Evolutionary conservation across 2,329 filamentous ascomycete genomes (phyloP).

Genomic region (Didymella lethalis): DNA sequence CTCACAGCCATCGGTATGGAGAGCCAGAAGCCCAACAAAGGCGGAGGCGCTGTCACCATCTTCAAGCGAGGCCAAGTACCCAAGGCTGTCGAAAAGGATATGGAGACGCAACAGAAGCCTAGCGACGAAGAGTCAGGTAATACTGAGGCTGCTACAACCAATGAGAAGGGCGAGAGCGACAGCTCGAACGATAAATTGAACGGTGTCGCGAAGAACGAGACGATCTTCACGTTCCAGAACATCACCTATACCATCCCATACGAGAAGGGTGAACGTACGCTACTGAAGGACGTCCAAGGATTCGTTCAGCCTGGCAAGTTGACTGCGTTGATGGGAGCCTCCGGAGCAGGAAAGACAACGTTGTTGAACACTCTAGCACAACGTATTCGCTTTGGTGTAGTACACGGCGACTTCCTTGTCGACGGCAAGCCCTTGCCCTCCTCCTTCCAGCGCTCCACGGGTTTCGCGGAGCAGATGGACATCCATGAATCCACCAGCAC

Average conservation of each 20-base stretch:
- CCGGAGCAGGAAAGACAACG: slow-evolving; percentile 56
- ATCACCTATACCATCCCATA: slow-evolving; percentile 77
- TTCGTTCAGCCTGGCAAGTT: slow-evolving; percentile 93
- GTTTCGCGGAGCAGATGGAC: slow-evolving; percentile 75
- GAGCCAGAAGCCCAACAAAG: slow-evolving; percentile 65
- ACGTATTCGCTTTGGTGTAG: slow-evolving; percentile 55
- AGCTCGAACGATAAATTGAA: slow-evolving; percentile 40
- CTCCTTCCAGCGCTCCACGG: slow-evolving; percentile 82
- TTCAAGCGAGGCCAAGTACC: slow-evolving; percentile 71
- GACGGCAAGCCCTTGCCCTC: slow-evolving; percentile 57
- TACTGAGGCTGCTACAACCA: slow-evolving; percentile 37
- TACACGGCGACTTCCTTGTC: slow-evolving; percentile 56
- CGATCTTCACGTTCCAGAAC: slow-evolving; percentile 78
- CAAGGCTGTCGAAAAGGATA: slow-evolving; percentile 63
- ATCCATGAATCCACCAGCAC: slow-evolving; percentile 69
- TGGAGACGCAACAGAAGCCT: slow-evolving; percentile 61
- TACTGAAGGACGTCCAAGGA: slow-evolving; percentile 71
- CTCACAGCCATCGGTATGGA: slow-evolving; percentile 57
- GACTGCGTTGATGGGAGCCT: slow-evolving; percentile 80
- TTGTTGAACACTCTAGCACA: slow-evolving; percentile 51
- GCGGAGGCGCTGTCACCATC: slow-evolving; percentile 66
- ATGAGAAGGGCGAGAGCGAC: slow-evolving; percentile 36
- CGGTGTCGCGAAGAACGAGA: slow-evolving; percentile 68
- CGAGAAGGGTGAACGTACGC: slow-evolving; percentile 52
- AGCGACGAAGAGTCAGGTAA: slow-evolving; percentile 62